These are phyloP conservation scores for Sugiyamaella xylanicola DNA, from an alignment of 1,139 yeast species.

Conservation along the genomic window DNA sequence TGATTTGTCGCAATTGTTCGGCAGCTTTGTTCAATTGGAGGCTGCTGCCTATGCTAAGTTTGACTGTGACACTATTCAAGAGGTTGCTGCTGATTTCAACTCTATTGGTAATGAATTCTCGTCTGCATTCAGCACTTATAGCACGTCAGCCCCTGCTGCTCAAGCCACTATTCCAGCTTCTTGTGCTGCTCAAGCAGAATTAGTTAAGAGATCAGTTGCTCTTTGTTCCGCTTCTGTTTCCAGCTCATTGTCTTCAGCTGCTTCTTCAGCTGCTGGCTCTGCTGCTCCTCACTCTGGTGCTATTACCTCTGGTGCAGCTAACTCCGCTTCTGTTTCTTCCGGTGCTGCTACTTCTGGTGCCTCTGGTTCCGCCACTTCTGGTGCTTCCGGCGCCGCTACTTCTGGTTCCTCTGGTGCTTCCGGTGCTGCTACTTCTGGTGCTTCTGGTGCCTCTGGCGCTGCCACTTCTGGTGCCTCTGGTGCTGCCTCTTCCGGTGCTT, in stretches of 20 bases:
- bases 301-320: background rate
- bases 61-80: conserved; percentile 7
- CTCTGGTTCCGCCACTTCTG: background rate
- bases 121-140: conserved; percentile 17
- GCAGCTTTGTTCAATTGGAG: conserved; percentile 21
- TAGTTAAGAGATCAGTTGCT: conserved; percentile 2
- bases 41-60: conserved; percentile 19
- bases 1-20: conserved; percentile 24
- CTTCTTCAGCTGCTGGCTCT: conserved; percentile 3
- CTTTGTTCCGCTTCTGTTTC: conserved; percentile 6
- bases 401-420: conserved; percentile 2
- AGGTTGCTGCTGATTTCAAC: conserved; percentile 19
- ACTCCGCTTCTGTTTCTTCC: background rate
- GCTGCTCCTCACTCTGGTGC: conserved; percentile 7
- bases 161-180: conserved; percentile 22
- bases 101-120: conserved; percentile 26
- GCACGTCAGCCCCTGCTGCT: conserved; percentile 17
- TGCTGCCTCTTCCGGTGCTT: background rate
- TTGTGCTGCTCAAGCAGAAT: conserved; percentile 7
- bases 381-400: background rate
- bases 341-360: background rate
- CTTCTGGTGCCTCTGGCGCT: background rate
- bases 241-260: background rate
- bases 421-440: background rate
- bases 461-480: background rate